These are phyloP conservation scores for Hericium coralloides DNA, from an alignment of 768 basidiomycete species.

Conservation along the genomic window DNA sequence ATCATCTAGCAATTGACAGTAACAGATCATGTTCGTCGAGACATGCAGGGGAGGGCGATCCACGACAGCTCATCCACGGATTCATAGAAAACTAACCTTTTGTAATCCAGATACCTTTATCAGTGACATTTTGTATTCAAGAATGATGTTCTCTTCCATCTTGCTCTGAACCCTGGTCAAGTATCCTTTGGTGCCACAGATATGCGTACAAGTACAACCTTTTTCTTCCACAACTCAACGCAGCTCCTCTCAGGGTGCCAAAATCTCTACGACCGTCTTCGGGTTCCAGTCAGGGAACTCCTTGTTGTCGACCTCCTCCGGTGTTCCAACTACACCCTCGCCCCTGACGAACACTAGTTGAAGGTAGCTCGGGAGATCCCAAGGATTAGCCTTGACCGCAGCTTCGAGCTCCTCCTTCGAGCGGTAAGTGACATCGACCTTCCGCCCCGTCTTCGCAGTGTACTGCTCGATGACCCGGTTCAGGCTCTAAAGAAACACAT, in stretches of 20 bases:
- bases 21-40: too few relatives aligned
- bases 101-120: too few relatives aligned
- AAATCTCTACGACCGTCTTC: neutral
- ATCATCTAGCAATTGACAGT: too few relatives aligned
- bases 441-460: neutral
- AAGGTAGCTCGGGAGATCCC: neutral
- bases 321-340: neutral
- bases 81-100: too few relatives aligned
- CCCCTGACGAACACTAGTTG: neutral
- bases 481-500: neutral
- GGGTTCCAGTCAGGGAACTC: neutral
- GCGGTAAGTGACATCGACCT: neutral
- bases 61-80: too few relatives aligned
- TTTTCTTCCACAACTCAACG: neutral
- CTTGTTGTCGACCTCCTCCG: neutral
- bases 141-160: too few relatives aligned
- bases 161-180: too few relatives aligned
- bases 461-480: neutral
- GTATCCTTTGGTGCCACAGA: too few relatives aligned
- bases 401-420: neutral
- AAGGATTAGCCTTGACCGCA: neutral
- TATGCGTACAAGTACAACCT: neutral
- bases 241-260: neutral
- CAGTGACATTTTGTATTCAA: too few relatives aligned
- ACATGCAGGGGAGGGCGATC: too few relatives aligned